phyloP scores from a whole-genome alignment of 1,284 basidiomycete species.

The Golubevia pallescens region DNA sequence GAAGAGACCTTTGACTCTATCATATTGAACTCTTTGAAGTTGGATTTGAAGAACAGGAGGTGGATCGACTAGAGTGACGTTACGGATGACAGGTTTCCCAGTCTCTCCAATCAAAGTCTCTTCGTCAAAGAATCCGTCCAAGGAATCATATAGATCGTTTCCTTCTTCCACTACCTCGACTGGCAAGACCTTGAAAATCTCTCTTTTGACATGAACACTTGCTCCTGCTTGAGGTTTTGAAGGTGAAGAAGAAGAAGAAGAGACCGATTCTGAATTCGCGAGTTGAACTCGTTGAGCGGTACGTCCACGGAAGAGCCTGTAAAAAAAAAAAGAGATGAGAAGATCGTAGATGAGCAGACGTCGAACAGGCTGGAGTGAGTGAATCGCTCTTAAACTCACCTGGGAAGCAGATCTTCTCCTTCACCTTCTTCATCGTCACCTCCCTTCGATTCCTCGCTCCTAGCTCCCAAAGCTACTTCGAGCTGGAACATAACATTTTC shows the following conservation, averaged over 20 bases:
- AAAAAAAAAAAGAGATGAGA: background rate
- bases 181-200: slow-evolving; percentile 53
- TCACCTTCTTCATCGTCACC: background rate
- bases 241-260: slow-evolving; percentile 16
- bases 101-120: slow-evolving; percentile 34
- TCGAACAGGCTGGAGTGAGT: too few species aligned
- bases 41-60: slow-evolving; percentile 61
- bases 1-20: slow-evolving; percentile 43
- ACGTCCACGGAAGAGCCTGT: slow-evolving; percentile 42
- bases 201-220: slow-evolving; percentile 48
- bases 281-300: slow-evolving; percentile 42
- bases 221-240: slow-evolving; percentile 5
- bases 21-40: slow-evolving; percentile 59
- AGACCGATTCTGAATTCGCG: slow-evolving; percentile 5
- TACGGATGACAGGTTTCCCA: slow-evolving; percentile 34
- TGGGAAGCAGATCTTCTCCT: background rate
- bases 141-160: slow-evolving; percentile 46
- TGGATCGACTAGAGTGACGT: slow-evolving; percentile 45
- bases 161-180: slow-evolving; percentile 50
- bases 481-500: slow-evolving; percentile 62
- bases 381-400: background rate
- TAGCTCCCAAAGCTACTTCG: slow-evolving; percentile 40
- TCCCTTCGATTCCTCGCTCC: background rate
- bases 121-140: slow-evolving; percentile 61
- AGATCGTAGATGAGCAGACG: background rate